These are phyloP conservation scores for Nigrospora sphaerica DNA, from an alignment of 2,329 filamentous ascomycete genomes.

Conservation along the genomic window DNA sequence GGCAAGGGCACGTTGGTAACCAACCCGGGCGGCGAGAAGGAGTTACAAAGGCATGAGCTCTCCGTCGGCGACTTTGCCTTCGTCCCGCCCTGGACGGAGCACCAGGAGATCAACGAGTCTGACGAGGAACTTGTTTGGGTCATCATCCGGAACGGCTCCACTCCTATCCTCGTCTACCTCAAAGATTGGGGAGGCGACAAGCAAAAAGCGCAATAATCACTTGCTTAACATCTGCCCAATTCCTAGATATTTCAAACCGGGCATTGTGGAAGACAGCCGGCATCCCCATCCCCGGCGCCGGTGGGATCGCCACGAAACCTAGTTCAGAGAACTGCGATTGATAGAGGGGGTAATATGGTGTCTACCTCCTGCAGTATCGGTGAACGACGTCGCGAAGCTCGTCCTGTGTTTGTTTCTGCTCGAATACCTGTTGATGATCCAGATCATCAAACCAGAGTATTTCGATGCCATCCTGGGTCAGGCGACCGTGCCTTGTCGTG, in stretches of 20 bases:
- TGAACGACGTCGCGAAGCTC: constrained; percentile 19
- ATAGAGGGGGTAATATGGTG: neutral
- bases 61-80: constrained; percentile 61
- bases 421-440: constrained; percentile 60
- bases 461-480: constrained; percentile 36
- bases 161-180: constrained; percentile 56
- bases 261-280: no score
- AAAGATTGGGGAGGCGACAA: constrained; percentile 52
- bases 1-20: constrained; percentile 56
- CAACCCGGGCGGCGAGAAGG: constrained; percentile 42
- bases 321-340: no score
- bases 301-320: no score
- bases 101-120: constrained; percentile 62
- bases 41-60: constrained; percentile 48
- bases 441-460: constrained; percentile 53
- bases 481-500: constrained; percentile 7
- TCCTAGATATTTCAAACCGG: no score
- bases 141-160: constrained; percentile 53
- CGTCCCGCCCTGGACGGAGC: constrained; percentile 63
- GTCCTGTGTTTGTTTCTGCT: constrained; percentile 20
- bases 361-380: constrained; percentile 16
- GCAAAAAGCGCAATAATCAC: constrained; percentile 19
- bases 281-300: no score
- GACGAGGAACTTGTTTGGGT: constrained; percentile 56
- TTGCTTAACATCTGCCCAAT: neutral